These are phyloP conservation scores for Gelatoporia subvermispora DNA, from an alignment of 768 basidiomycete species.

Conservation along the genomic window DNA sequence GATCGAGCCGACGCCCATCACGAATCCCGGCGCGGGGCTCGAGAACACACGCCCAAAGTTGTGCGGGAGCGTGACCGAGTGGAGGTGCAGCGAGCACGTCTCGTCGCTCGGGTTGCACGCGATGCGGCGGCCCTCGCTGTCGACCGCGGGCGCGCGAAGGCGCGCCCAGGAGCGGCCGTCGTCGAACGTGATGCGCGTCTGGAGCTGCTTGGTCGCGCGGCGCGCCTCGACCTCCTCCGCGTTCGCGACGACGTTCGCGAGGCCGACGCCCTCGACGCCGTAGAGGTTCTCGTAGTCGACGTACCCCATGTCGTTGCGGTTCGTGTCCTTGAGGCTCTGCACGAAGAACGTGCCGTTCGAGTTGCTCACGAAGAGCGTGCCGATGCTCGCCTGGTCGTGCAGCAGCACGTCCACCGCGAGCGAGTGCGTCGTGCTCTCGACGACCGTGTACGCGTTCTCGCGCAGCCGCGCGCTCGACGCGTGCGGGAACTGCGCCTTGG, in stretches of 20 bases:
- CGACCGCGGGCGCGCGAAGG: slow-evolving; percentile 51
- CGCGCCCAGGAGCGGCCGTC: slow-evolving; percentile 84
- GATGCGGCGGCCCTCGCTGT: slow-evolving; percentile 57
- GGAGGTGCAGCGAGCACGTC: slow-evolving; percentile 83
- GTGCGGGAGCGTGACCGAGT: slow-evolving; percentile 89
- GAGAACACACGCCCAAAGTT: slow-evolving; percentile 95
- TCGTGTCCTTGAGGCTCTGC: slow-evolving; percentile 86
- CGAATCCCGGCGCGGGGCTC: slow-evolving; percentile 88
- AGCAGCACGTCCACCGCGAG: slow-evolving; percentile 91
- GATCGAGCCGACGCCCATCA: slow-evolving; percentile 94
- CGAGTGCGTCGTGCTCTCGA: slow-evolving; percentile 91
- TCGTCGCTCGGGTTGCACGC: slow-evolving; percentile 53
- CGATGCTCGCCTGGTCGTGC: slow-evolving; percentile 57
- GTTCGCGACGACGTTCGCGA: slow-evolving; percentile 86
- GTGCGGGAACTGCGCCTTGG: slow-evolving; percentile 90
- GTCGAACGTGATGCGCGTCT: slow-evolving; percentile 83
- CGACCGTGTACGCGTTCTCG: slow-evolving; percentile 94
- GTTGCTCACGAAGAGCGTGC: slow-evolving; percentile 93
- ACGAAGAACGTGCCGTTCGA: slow-evolving; percentile 96
- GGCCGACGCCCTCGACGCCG: slow-evolving; percentile 84
- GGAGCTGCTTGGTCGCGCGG: slow-evolving; percentile 64
- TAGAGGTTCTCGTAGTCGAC: slow-evolving; percentile 91
- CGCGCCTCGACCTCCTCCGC: slow-evolving; percentile 77
- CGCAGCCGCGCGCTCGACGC: slow-evolving; percentile 70
- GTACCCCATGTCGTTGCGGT: slow-evolving; percentile 81